Conservation (phyloP, 176 grass and related monocot species). For the Phyllostachys edulis region DNA sequence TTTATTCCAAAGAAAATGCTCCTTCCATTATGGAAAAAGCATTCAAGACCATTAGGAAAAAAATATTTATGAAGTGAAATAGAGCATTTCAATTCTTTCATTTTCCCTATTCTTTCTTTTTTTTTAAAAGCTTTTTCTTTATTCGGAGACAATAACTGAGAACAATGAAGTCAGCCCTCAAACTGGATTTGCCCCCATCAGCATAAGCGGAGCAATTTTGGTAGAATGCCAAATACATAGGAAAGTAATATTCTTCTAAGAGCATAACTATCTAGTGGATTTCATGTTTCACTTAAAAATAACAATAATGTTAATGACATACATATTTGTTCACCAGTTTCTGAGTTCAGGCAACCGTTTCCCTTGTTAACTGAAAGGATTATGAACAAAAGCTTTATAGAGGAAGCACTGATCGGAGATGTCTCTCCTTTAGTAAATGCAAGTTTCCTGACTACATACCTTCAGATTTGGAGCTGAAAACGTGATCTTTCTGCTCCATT, state of each 20-base stretch:
- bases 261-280: not conserved
- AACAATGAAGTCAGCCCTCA: not conserved
- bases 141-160: not conserved
- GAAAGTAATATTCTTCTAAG: not conserved
- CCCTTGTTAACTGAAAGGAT: not conserved
- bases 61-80: not conserved
- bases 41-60: not conserved
- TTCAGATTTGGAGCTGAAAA: not conserved
- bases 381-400: not conserved
- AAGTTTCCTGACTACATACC: not conserved
- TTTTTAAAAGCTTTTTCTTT: not conserved
- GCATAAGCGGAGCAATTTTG: not conserved
- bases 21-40: not conserved
- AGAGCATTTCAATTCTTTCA: not conserved
- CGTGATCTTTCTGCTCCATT: not conserved
- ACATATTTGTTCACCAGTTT: not conserved
- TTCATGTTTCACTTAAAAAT: not conserved
- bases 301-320: not conserved
- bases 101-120: not conserved
- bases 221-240: not conserved
- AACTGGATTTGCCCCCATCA: not conserved
- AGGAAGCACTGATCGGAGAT: not conserved
- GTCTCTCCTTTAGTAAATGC: not conserved
- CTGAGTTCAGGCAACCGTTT: not conserved
- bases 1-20: not conserved